Evolutionary conservation across 148 eudicot species (phyloP), one percentile per base, ranked within the genome.

Genomic region (Persicaria tinctoria): DNA sequence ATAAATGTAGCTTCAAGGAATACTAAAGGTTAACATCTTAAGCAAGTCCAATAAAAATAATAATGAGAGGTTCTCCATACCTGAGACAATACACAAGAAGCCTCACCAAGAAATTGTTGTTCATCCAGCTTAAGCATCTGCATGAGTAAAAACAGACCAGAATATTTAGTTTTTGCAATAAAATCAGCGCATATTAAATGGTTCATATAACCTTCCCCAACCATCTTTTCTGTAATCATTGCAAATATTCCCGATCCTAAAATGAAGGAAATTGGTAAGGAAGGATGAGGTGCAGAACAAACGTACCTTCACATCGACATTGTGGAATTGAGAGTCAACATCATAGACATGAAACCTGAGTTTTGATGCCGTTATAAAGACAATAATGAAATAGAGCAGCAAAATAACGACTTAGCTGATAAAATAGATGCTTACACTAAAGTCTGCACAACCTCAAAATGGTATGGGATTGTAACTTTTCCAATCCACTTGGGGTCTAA

Each of bases 31-130:
- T 64, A 2, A 64, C 70, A 5, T 44, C 38, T 38, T 66, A 66
- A 12, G 70, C 48, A 66, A 66, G 63, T 18, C 70, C 18, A 6
- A 71, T 10, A 71, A 71, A 41, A 68, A 68, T 14, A 8, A 12
- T 5, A n/a, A 71, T 48, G 74, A 17, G 47, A 3, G 38, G 32
- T 71, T 46, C 41, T 17, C 2, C 47, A 47, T 89, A 92, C 99
- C 99, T 95, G 88, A 45, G 99, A 84, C 75, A 95, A 85, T 69
- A 90, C 80, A 81, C 96, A 95, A 54, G 82, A 85, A 82, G 99
- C 97, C 84, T 92, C 96, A 14, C 99, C 99, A 73, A 95, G 93
- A 84, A 87, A 89, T 82, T 95, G 97, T 73, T 90, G 97, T 81
- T 95, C 97, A 46, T 95, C 99, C 85, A 92, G 82, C 83, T 90